These are phyloP conservation scores for Fallopia convolvulus DNA, from an alignment of 148 eudicot species.

Conservation along the genomic window DNA sequence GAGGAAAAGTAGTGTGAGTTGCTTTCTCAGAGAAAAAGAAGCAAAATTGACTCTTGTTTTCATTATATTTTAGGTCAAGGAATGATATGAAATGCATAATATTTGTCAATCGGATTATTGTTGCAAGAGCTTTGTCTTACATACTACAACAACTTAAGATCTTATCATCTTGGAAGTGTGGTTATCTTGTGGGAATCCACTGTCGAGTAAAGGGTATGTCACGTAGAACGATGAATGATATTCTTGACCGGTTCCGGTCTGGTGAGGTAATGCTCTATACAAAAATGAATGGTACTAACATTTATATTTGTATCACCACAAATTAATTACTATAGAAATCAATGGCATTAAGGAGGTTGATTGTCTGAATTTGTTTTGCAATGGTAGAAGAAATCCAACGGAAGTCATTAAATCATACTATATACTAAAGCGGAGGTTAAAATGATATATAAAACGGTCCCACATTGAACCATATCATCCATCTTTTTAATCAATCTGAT, in stretches of 20 bases:
- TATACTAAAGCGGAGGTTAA: too few relatives aligned
- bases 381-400: background rate
- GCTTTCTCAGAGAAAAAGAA: background rate
- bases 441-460: too few relatives aligned
- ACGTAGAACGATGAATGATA: constrained; percentile 45
- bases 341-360: background rate
- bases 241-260: constrained; percentile 76
- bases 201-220: constrained; percentile 71
- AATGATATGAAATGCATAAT: constrained; percentile 88
- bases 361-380: background rate
- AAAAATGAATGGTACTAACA: background rate
- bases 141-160: constrained; percentile 49
- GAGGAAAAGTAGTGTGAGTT: background rate
- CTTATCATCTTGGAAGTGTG: constrained; percentile 74
- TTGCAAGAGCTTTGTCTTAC: constrained; percentile 70
- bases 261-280: constrained; percentile 55
- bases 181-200: constrained; percentile 69
- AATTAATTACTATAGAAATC: background rate
- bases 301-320: constrained; percentile 2
- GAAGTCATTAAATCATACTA: background rate
- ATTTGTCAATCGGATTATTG: constrained; percentile 80
- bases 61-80: constrained; percentile 48
- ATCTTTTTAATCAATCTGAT: too few relatives aligned
- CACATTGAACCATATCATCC: too few relatives aligned
- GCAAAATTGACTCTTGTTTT: background rate